phyloP scores from a whole-genome alignment of 768 basidiomycete species.

The Mrakia blollopis region DNA sequence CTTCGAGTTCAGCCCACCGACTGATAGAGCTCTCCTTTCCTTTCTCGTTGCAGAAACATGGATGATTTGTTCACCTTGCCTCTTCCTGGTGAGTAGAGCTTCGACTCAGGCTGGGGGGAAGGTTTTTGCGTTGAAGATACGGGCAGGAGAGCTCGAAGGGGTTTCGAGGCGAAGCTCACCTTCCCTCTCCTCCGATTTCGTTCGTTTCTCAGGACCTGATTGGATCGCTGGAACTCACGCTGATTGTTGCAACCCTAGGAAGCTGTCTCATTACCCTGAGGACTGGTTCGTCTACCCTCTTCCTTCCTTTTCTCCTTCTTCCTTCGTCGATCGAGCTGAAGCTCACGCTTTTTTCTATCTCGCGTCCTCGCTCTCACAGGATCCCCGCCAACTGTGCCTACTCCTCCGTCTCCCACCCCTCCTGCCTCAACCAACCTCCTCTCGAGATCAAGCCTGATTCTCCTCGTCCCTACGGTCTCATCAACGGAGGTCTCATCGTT shows the following conservation, averaged over 20 bases:
- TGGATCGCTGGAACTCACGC: slow-evolving; percentile 43
- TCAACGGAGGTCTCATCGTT: slow-evolving; percentile 87
- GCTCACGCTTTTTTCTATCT: not conserved
- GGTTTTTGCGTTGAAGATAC: too few species aligned
- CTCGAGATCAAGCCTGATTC: slow-evolving; percentile 47
- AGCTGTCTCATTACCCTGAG: slow-evolving; percentile 72
- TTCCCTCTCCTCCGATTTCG: not conserved
- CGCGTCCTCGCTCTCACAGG: slow-evolving; percentile 50
- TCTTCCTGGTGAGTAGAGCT: slow-evolving; percentile 46
- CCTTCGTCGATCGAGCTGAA: not conserved
- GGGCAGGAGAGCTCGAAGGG: too few species aligned
- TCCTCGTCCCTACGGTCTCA: slow-evolving; percentile 70
- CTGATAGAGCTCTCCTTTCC: not conserved
- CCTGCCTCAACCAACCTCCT: slow-evolving; percentile 50
- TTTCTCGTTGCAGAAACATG: slow-evolving; percentile 55
- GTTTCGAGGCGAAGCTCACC: not conserved
- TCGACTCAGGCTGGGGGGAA: not conserved
- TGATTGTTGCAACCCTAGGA: slow-evolving; percentile 90
- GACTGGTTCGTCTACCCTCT: slow-evolving; percentile 61
- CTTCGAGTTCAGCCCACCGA: not conserved
- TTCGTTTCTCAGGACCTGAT: slow-evolving; percentile 46
- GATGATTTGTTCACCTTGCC: slow-evolving; percentile 56
- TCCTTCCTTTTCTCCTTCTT: not conserved
- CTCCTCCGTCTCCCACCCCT: slow-evolving; percentile 49
- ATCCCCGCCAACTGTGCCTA: slow-evolving; percentile 86